Percentiles rank a stretch among this genome's conserved stretches.
phyloP scores from a whole-genome alignment of 768 basidiomycete species.

The Lactarius pseudohatsudake region DNA sequence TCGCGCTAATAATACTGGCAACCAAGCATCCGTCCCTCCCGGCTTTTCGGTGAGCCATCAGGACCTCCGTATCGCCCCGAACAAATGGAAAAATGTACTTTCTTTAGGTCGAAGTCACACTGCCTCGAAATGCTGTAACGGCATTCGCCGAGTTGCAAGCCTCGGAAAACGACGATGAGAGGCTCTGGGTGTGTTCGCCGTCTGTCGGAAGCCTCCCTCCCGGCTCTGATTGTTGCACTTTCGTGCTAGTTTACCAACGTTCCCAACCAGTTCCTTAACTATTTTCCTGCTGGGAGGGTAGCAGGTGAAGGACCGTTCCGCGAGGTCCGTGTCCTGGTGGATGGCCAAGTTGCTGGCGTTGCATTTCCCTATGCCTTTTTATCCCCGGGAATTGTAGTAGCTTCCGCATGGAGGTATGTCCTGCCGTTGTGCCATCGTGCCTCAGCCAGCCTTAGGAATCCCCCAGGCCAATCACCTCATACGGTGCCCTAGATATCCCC shows the following conservation, averaged over 20 bases:
- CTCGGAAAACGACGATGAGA: slow-evolving; percentile 61
- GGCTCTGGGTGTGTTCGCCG: slow-evolving; percentile 64
- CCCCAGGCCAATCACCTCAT: slow-evolving; percentile 52
- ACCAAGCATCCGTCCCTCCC: slow-evolving; percentile 72
- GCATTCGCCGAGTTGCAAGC: slow-evolving; percentile 72
- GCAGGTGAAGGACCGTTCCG: slow-evolving; percentile 53
- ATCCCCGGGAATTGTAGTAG: not conserved
- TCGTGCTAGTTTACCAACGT: slow-evolving; percentile 60
- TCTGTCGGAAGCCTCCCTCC: not conserved
- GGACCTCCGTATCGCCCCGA: not conserved
- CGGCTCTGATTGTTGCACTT: not conserved
- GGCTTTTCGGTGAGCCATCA: slow-evolving; percentile 51
- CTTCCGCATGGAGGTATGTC: slow-evolving; percentile 53
- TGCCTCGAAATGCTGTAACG: slow-evolving; percentile 67
- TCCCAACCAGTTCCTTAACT: slow-evolving; percentile 55
- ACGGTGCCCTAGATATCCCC: not conserved
- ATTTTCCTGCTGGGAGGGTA: slow-evolving; percentile 35
- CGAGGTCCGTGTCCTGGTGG: slow-evolving; percentile 62
- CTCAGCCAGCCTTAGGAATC: not conserved
- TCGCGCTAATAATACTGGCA: slow-evolving; percentile 54
- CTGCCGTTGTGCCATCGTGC: not conserved
- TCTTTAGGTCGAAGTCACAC: slow-evolving; percentile 58
- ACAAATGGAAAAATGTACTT: not conserved
- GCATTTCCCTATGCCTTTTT: slow-evolving; percentile 51
- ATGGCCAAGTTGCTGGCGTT: slow-evolving; percentile 53